Evolutionary conservation across 805 yeast species (phyloP), one percentile per base, ranked within the genome.

Genomic region (Sugiyamaella floridensis): DNA sequence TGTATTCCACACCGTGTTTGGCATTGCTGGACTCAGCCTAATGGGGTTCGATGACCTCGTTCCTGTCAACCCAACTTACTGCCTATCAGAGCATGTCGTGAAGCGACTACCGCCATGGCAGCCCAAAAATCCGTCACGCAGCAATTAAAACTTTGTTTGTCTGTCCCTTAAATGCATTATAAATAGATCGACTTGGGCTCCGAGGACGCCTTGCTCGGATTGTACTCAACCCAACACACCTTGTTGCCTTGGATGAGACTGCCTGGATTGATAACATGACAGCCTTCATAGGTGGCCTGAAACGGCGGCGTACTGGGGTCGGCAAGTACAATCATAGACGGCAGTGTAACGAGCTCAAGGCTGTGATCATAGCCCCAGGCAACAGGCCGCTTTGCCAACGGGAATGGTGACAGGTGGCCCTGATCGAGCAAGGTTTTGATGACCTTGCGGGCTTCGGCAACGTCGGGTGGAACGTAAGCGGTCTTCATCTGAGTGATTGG

Each of bases 1-100:
- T 65, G 93, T 93, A 0, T 93, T 81, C 65, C 99, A 93, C 65
- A 93, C 99, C 0, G 74, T 84, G 15, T 93, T 93, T 69, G 96
- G 96, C 0, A 71, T 92, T 18, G 85, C 97, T 0, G 99, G 97
- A 0, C 72, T 93, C 53, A 83, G 95, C 62, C 68, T 93, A 50
- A 74, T 90, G 68, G 86, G 85, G 1, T 79, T 70, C 52, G 81
- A 79, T 15, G 70, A 74, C 45, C 70, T 92, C 26, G 75, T 68
- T n/a, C 72, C 74, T 4, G 79, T 93, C 8, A 92, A 89, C 67
- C 97, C 99, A 0, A 76, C 83, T 3, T 90, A 88, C 67, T 92
- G 98, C 63, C 75, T 93, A 75, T 96, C 97, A 2, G 58, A 53
- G n/a, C 58, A 62, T 2, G 66, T 76, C 1, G 73, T 82, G 5